Evolutionary conservation across 768 basidiomycete genomes (phyloP), one percentile per base, ranked within the genome.

Genomic region (Hemileccinum impolitum): DNA sequence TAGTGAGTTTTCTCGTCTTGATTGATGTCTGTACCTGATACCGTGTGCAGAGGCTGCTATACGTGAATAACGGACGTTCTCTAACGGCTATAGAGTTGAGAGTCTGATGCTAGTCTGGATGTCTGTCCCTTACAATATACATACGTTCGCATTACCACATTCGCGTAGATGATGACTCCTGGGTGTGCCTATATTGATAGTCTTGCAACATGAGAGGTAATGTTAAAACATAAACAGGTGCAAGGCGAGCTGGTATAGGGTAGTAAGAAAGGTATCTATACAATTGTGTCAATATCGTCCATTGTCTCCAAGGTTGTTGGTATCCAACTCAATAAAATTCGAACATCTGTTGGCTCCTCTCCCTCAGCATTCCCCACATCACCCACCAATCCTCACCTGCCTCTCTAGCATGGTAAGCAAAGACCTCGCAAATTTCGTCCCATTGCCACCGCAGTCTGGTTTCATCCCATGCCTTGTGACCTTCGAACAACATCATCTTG

Each of bases 301-400:
- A 35, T 44, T 3, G 43, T 43, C 25, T 25, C 39, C 6, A 43
- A 45, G 15, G 45, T n/a, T n/a, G n/a, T n/a, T n/a, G 40, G 44
- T 44, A 43, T 59, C 32, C 11, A 17, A 26, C 5, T 52, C 31
- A 62, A 48, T 32, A 46, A 47, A 50, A 25, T 18, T 25, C 34
- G 18, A 18, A 15, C 4, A 7, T 34, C n/a, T 48, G 42, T 26
- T 64, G 51, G 46, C 73, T 71, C 43, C 72, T 59, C 58, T 79
- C 71, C 39, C 71, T 70, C 56, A 80, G 60, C 6, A 66, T 52
- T 7, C 80, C 80, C 80, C 80, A 82, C 47, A 76, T 76, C 11
- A 76, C 75, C 81, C 81, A 85, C 81, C 81, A 85, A 59, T 81
- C 80, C 50, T 82, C 81, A 17, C 78, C 83, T 38, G 74, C 73